Conservation (phyloP, 2,329 filamentous ascomycete genomes). For the Lojkania enalia region DNA sequence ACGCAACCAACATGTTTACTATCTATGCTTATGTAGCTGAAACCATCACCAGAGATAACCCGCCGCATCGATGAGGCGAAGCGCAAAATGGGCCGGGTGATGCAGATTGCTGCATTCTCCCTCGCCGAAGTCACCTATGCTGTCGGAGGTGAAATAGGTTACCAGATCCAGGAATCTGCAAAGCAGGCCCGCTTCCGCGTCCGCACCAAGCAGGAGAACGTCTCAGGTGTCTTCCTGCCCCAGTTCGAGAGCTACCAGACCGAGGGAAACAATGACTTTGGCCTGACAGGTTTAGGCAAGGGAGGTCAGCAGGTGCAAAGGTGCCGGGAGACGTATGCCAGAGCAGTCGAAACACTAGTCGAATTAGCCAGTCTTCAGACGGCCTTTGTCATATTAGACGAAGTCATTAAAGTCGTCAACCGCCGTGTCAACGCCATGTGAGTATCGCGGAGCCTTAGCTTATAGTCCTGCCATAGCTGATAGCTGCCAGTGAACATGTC, state of each 20-base stretch:
- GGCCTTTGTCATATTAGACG: conserved; percentile 95
- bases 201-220: conserved; percentile 95
- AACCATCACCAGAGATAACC: conserved; percentile 71
- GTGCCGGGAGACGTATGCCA: conserved; percentile 92
- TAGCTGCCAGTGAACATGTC: conserved; percentile 70
- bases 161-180: conserved; percentile 95
- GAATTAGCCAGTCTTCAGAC: conserved; percentile 96
- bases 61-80: conserved; percentile 97
- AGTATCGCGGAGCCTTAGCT: conserved; percentile 45
- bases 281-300: conserved; percentile 91
- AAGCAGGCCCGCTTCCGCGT: conserved; percentile 91
- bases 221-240: conserved; percentile 92
- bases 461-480: conserved; percentile 20
- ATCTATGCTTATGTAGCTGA: conserved; percentile 24
- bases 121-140: conserved; percentile 97
- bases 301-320: conserved; percentile 96
- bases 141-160: conserved; percentile 89
- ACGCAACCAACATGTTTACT: conserved; percentile 16
- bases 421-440: conserved; percentile 96
- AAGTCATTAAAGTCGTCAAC: conserved; percentile 99
- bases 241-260: conserved; percentile 89
- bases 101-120: conserved; percentile 98
- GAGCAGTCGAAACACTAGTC: conserved; percentile 93
- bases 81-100: conserved; percentile 98
- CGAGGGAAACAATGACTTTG: conserved; percentile 93